phyloP scores from a whole-genome alignment of 2,329 filamentous ascomycete genomes.

The Daldinia eschscholtzii region DNA sequence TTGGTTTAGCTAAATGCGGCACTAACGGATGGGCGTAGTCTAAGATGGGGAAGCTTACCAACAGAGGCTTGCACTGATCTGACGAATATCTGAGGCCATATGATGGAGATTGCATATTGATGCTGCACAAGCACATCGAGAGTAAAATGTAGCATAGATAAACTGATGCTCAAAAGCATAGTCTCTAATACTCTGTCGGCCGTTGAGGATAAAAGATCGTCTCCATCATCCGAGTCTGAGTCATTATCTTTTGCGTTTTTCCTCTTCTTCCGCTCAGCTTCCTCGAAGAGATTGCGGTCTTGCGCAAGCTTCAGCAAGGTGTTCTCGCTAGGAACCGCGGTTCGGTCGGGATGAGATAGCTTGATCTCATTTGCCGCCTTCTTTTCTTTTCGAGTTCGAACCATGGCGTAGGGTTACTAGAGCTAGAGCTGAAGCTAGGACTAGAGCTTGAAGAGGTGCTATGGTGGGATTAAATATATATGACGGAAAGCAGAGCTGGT shows the following conservation, averaged over 20 bases:
- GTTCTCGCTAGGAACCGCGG: slow-evolving; percentile 69
- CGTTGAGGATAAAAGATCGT: slow-evolving; percentile 55
- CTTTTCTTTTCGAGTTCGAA: slow-evolving; percentile 62
- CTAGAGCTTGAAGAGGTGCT: not conserved
- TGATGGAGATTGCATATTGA: slow-evolving; percentile 78
- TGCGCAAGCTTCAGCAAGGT: slow-evolving; percentile 81
- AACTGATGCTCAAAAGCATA: slow-evolving; percentile 69
- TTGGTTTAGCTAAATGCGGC: slow-evolving; percentile 17
- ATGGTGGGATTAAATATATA: not conserved
- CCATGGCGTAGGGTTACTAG: slow-evolving; percentile 56
- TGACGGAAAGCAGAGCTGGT: slow-evolving; percentile 15
- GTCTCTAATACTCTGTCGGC: slow-evolving; percentile 68
- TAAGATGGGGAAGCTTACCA: slow-evolving; percentile 56
- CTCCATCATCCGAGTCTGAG: slow-evolving; percentile 53
- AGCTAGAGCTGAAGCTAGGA: not conserved
- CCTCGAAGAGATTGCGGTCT: slow-evolving; percentile 69
- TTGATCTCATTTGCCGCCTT: slow-evolving; percentile 66
- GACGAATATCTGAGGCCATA: slow-evolving; percentile 67
- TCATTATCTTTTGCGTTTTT: slow-evolving; percentile 44
- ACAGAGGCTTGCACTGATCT: slow-evolving; percentile 67
- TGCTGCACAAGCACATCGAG: slow-evolving; percentile 83
- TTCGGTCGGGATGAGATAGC: slow-evolving; percentile 77
- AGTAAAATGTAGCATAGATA: slow-evolving; percentile 81
- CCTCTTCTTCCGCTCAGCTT: slow-evolving; percentile 59
- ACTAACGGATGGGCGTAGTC: not conserved